phyloP scores from a whole-genome alignment of 1,139 yeast genomes.

The Geotrichum phurueaensis region DNA sequence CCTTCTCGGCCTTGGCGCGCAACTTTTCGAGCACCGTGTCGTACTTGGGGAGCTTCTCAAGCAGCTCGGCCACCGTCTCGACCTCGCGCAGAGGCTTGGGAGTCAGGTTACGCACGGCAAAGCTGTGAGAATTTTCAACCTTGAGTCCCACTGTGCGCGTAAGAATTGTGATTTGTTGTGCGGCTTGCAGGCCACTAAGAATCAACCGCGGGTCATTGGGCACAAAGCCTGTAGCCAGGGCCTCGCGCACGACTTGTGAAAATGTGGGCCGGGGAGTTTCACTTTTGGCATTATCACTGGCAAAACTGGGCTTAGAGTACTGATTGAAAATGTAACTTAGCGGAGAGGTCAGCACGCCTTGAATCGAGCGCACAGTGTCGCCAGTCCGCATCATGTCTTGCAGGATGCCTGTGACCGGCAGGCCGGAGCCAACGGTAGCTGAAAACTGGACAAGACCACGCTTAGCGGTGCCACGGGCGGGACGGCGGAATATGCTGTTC shows the following conservation, averaged over 20 bases:
- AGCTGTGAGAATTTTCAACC: slow-evolving; percentile 72
- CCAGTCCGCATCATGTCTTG: slow-evolving; percentile 87
- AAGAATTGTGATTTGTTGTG: slow-evolving; percentile 92
- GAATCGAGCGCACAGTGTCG: slow-evolving; percentile 75
- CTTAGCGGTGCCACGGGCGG: slow-evolving; percentile 38
- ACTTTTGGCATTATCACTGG: slow-evolving; percentile 48
- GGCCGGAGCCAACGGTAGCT: slow-evolving; percentile 97
- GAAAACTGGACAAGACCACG: slow-evolving; percentile 91
- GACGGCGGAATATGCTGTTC: slow-evolving; percentile 60
- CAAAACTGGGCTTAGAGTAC: slow-evolving; percentile 53
- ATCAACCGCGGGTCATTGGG: slow-evolving; percentile 99
- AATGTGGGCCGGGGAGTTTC: slow-evolving; percentile 43
- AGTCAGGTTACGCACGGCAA: slow-evolving; percentile 89
- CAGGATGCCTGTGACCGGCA: slow-evolving; percentile 85
- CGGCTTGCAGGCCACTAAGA: slow-evolving; percentile 94
- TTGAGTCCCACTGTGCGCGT: slow-evolving; percentile 86
- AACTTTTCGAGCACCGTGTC: slow-evolving; percentile 73
- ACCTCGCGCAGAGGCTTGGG: slow-evolving; percentile 79
- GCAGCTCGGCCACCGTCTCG: slow-evolving; percentile 65
- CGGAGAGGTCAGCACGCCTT: slow-evolving; percentile 95
- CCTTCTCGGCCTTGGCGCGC: slow-evolving; percentile 73
- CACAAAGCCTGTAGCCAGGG: slow-evolving; percentile 88
- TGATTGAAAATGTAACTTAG: slow-evolving; percentile 94
- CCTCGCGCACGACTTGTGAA: slow-evolving; percentile 82
- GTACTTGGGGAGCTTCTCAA: slow-evolving; percentile 72